Evolutionary conservation across 352 stramenopile species (phyloP).

Genomic region (Pythium apleroticum): DNA sequence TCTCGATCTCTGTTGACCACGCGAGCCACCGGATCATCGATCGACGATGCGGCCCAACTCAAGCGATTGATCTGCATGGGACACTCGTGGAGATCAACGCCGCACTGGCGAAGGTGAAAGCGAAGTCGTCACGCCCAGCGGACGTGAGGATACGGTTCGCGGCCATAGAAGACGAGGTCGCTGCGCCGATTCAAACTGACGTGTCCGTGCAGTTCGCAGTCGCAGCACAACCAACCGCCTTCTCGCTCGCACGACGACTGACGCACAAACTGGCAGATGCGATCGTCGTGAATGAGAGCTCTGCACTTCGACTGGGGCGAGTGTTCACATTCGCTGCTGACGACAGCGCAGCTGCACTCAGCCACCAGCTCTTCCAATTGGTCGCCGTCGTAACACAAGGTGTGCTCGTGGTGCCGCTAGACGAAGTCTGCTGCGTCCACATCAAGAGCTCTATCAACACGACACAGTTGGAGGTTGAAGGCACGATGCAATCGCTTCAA

Average conservation of each 20-base stretch:
- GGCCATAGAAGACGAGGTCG: background rate
- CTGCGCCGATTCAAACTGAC: background rate
- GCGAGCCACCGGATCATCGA: constrained; percentile 1
- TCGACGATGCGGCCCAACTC: background rate
- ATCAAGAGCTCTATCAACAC: constrained; percentile 1
- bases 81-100: constrained; percentile 1
- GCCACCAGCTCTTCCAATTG: constrained; percentile 8
- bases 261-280: background rate
- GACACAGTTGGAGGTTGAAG: constrained; percentile 7
- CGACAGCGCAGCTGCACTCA: background rate
- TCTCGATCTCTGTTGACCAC: constrained; percentile 6
- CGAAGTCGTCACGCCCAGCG: background rate
- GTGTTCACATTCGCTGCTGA: background rate
- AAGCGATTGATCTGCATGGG: background rate
- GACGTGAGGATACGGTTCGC: background rate
- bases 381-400: constrained; percentile 3
- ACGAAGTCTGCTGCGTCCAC: constrained; percentile 19
- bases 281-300: constrained; percentile 6
- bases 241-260: background rate
- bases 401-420: constrained; percentile 1
- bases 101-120: background rate
- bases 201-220: background rate
- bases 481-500: constrained; percentile 8
- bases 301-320: background rate
- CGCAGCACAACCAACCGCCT: background rate